Base-by-base conservation (phyloP, 805 yeast genomes). In the Candida sonorensis region DNA sequence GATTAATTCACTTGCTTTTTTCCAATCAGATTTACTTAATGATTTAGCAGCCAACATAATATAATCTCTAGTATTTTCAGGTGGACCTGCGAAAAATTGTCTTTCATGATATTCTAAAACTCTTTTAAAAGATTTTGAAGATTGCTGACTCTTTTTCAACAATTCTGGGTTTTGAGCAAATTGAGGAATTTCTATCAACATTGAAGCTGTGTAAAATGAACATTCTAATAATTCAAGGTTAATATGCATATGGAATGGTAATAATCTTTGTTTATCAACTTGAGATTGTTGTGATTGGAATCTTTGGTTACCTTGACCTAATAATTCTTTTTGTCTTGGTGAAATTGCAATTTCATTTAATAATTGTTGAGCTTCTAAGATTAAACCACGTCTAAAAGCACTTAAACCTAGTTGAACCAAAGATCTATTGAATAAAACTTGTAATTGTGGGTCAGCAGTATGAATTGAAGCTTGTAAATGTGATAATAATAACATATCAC, bases 191-290 rank as follows among this genome's bases (percentile, higher is more conserved):
- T 94, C 98, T 45, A 85, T 75, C 54, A 92, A 72, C 61, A 92
- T 67, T 19, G 95, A 84, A 37, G 85, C 70, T 10, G 97, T 92
- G 68, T 87, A 75, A 70, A 81, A 90, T 29, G 85, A 95, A 56
- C 94, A 82, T 64, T 92, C 98, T 45, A 92, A 72, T 51, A 92
- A 75, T 67, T 94, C 97, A 49, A 90, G 68, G 63, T 92, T 92
- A 60, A 92, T 90, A 64, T 92, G 99, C 83, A 86, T 87, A 65
- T 92, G 98, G 81, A 82, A 92, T 37, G 99, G 99, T 56, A 92
- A 69, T 57, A 87, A 73, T 56, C 88, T 78, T 62, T 80, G 90
- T 50, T 69, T 75, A 53, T 82, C 94, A 40, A 70, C 73, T 28
- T 69, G 45, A 31, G 55, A 33, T 36, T 54, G 51, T 45, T 52